Conservation (phyloP, 192 early-diverging fungal species). For the Phlyctochytrium bullatum region DNA sequence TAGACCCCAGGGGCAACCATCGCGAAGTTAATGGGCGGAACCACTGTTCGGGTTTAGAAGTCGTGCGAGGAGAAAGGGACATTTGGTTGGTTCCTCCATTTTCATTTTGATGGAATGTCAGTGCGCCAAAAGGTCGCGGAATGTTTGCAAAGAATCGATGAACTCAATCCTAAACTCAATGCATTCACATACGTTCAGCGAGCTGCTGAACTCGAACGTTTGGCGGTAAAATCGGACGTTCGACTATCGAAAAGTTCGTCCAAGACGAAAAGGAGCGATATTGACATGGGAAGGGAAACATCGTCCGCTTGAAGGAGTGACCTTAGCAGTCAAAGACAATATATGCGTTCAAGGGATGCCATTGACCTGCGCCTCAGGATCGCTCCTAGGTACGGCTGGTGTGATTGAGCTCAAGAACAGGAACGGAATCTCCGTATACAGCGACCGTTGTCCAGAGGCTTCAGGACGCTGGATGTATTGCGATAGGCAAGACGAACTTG, state of each 20-base stretch:
- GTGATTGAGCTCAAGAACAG: slow-evolving; percentile 44
- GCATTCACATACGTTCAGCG: neutral
- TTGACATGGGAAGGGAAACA: neutral
- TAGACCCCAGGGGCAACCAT: slow-evolving; percentile 96
- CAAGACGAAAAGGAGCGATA: neutral
- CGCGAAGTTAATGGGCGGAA: slow-evolving; percentile 92
- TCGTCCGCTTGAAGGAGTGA: slow-evolving; percentile 59
- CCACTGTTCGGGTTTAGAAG: too few species aligned
- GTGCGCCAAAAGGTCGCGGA: too few species aligned
- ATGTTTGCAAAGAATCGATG: neutral
- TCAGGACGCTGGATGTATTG: slow-evolving; percentile 56
- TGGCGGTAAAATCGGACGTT: neutral
- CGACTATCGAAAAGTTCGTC: neutral
- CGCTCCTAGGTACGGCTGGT: slow-evolving; percentile 50
- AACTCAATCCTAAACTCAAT: neutral
- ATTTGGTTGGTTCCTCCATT: too few species aligned
- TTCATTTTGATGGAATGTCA: too few species aligned
- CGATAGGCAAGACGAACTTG: slow-evolving; percentile 87
- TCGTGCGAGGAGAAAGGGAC: too few species aligned
- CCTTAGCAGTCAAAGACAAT: slow-evolving; percentile 79
- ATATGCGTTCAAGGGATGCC: slow-evolving; percentile 59
- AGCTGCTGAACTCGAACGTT: neutral
- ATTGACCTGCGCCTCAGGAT: slow-evolving; percentile 75
- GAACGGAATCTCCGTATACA: slow-evolving; percentile 63
- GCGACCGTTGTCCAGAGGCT: slow-evolving; percentile 71